A percentile compares a stretch with the other conserved stretches of the same genome.
Conservation (phyloP, 805 yeast species). For the Candida morakotiae region DNA sequence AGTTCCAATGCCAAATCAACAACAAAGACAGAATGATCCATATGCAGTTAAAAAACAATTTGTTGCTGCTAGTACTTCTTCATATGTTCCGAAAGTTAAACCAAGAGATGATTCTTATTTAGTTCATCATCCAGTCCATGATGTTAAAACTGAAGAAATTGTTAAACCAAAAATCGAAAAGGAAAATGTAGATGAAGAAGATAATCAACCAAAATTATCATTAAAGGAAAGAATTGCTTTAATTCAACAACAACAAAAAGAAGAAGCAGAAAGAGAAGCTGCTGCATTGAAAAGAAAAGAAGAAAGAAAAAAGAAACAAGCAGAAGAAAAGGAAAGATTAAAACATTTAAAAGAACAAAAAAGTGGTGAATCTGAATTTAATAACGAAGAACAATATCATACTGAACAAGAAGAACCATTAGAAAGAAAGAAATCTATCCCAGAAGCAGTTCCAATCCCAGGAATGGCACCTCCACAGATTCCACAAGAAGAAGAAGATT, state of each 20-base stretch:
- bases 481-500: too few species aligned
- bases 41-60: slow-evolving; percentile 52
- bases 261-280: slow-evolving; percentile 72
- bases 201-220: slow-evolving; percentile 70
- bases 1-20: slow-evolving; percentile 15
- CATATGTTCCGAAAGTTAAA: slow-evolving; percentile 50
- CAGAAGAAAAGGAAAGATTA: slow-evolving; percentile 24
- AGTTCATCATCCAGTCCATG: slow-evolving; percentile 25
- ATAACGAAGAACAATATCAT: background rate
- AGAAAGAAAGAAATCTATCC: background rate
- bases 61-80: slow-evolving; percentile 53
- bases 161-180: slow-evolving; percentile 13
- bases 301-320: slow-evolving; percentile 44
- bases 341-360: slow-evolving; percentile 16
- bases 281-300: slow-evolving; percentile 50
- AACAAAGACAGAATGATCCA: slow-evolving; percentile 37
- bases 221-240: slow-evolving; percentile 83
- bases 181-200: slow-evolving; percentile 24
- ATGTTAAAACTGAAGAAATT: slow-evolving; percentile 17
- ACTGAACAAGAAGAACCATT: background rate
- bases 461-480: slow-evolving; percentile 2
- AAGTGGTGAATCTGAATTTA: slow-evolving; percentile 7
- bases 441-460: slow-evolving; percentile 1
- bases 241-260: slow-evolving; percentile 75
- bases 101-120: slow-evolving; percentile 36